Base-by-base conservation (phyloP, 228 moss, liverwort and hornwort species). In the Sphagnum fallax region DNA sequence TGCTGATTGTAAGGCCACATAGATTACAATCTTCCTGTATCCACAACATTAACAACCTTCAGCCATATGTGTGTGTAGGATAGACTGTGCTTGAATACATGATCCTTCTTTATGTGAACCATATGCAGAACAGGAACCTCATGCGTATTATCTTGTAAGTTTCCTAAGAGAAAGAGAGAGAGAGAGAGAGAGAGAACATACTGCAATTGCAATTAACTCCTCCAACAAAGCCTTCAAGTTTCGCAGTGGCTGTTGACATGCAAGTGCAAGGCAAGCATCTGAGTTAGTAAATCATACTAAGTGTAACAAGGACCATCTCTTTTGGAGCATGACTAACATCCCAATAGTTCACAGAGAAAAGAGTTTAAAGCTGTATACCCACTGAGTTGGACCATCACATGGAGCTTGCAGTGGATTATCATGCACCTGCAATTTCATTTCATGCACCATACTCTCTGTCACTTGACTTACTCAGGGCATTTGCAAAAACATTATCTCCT, bases 331-430 rank as follows among this genome's bases (percentile, higher is more conserved):
- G 32, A 32, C 32, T 32, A 32, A 32, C 32, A 32, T 32, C 2
- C 32, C 32, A 32, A 32, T 32, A 32, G 32, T 32, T 32, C 32
- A 32, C 32, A 32, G 32, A 12, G 55, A 12, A 12, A 55, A 55
- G 55, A 12, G 55, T 12, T 55, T 14, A 47, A 4, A 8, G 8
- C 14, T 0, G 57, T 79, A 61, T 80, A 84, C 83, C 83, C 98
- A 98, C 67, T 98, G 98, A 4, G 98, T 98, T 1, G 98, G 90
- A 6, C 94, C 98, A 60, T 98, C 98, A 9, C 91, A 91, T 48
- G 92, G 93, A 51, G 94, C 87, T 69, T 81, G 72, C 63, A 55
- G 47, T 5, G 98, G 98, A 67, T 98, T 88, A 72, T 98, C 98
- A 60, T 98, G 98, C 61, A 98, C 98, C 83, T 84, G 77, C 55